Base-by-base conservation (phyloP, 108 stramenopile genomes). In the Tribonema minus region DNA sequence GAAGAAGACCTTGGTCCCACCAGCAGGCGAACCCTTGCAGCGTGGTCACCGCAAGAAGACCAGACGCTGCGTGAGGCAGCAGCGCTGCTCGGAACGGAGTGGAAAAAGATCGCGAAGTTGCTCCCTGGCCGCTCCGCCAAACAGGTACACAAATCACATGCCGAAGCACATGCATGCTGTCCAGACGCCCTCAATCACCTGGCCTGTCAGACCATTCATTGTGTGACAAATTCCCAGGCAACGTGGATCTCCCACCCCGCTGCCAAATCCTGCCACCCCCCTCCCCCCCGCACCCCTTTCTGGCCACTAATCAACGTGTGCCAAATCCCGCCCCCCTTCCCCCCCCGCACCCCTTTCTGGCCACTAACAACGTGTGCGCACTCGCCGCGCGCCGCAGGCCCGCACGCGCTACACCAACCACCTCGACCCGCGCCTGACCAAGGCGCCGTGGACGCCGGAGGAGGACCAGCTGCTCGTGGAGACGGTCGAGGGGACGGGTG, bases 351-450 rank as follows among this genome's bases (percentile, higher is more conserved):
- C 9, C 15, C 46, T 54, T 15, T 9, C 46, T 54, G 20, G 20
- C 46, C 46, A 9, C 20, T 54, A 54, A n/a, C n/a, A n/a, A n/a
- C n/a, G n/a, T n/a, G n/a, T n/a, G n/a, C n/a, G n/a, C n/a, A n/a
- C n/a, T n/a, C 46, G 9, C 20, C 20, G 9, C 20, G 20, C 20
- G 15, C 15, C 46, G 20, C 46, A 54, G 46, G 46, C 20, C 64
- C 64, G 75, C 66, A 65, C 61, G 33, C 67, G 75, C 9, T 76
- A 68, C 58, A 61, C 61, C 26, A 76, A 76, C 67, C 75, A 76
- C 30, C 68, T 76, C 2, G 67, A 68, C 67, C 75, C 75, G 15
- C 15, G 15, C 46, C 15, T 54, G 15, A 54, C 15, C 46, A 72
- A 72, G 32, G 61, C 72, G 65, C 74, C 74, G 32, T 76, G 74